Conservation (phyloP, 2,329 filamentous ascomycete genomes). For the Nectriaceae sp. region DNA sequence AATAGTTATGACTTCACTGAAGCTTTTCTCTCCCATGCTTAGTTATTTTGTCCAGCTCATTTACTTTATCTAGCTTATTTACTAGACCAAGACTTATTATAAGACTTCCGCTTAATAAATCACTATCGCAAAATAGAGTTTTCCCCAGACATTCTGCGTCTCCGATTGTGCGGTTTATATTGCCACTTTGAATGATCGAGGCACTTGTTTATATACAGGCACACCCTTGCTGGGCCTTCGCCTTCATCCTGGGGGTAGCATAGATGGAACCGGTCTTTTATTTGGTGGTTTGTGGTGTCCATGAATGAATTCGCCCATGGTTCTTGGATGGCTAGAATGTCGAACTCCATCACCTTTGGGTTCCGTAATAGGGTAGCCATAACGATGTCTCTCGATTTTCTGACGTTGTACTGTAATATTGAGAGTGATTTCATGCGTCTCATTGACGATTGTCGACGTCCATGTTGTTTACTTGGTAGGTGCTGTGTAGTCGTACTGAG, state of each 20-base stretch:
- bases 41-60: too few species aligned
- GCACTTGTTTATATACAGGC: slow-evolving; percentile 7
- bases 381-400: slow-evolving; percentile 7
- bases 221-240: slow-evolving; percentile 1
- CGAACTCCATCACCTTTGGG: slow-evolving; percentile 1
- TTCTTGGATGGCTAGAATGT: slow-evolving; percentile 8
- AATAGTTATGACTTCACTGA: too few species aligned
- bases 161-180: slow-evolving; percentile 1
- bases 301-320: slow-evolving; percentile 4
- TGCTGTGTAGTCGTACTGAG: neutral
- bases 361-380: slow-evolving; percentile 6
- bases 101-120: too few species aligned
- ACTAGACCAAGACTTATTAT: too few species aligned
- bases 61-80: too few species aligned
- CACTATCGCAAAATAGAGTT: too few species aligned
- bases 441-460: slow-evolving; percentile 1
- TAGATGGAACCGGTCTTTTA: slow-evolving; percentile 1
- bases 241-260: neutral
- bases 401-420: slow-evolving; percentile 10
- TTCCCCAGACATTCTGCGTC: too few species aligned
- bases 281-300: slow-evolving; percentile 3
- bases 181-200: slow-evolving; percentile 5
- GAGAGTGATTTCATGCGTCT: slow-evolving; percentile 4
- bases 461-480: slow-evolving; percentile 2
- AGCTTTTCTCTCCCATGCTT: too few species aligned